Base-by-base conservation (phyloP, 2,329 filamentous ascomycete genomes). In the Aaosphaeria arxii region DNA sequence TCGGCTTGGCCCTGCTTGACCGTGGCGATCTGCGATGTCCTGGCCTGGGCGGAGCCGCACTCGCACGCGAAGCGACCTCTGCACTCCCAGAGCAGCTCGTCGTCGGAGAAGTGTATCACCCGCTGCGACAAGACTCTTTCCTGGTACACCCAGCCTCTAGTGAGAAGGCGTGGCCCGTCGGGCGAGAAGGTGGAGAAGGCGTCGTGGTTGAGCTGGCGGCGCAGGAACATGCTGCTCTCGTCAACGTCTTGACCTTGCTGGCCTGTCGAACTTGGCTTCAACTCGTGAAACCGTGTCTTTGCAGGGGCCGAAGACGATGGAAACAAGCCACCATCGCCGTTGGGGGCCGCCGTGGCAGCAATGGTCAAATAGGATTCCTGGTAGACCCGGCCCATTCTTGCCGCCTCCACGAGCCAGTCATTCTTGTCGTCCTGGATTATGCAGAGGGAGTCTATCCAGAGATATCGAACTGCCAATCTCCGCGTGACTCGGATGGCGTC, bases 61-160 rank as follows among this genome's bases (percentile, higher is more conserved):
- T 36, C 9, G 33, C 33, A 36, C n/a, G 9, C 9, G 9, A 36
- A 9, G 33, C n/a, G 33, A 36, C n/a, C 9, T 36, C 33, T 36
- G 74, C 0, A 45, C 24, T 45, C 44, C 33, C 35, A 45, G n/a
- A 9, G 13, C 44, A 45, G 13, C 29, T 45, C 44, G 5, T 7
- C 29, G 17, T 17, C 7, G 9, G 7, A 24, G 29, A 45, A 45
- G 6, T 45, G 44, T 13, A 45, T 13, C 7, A 33, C 17, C 7
- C 44, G 32, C 7, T 17, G 44, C 7, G 44, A 87, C 0, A 86
- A 73, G 0, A 84, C 61, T 44, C 83, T 87, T 0, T 54, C 50
- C 5, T 80, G 77, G 29, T 49, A 35, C 30, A 46, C 42, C 24
- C 44, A 45, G 7, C 17, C 41, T n/a, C 43, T 30, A 3, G 31